Conservation (phyloP, 495 filamentous ascomycete species). For the Xylaria cubensis region DNA sequence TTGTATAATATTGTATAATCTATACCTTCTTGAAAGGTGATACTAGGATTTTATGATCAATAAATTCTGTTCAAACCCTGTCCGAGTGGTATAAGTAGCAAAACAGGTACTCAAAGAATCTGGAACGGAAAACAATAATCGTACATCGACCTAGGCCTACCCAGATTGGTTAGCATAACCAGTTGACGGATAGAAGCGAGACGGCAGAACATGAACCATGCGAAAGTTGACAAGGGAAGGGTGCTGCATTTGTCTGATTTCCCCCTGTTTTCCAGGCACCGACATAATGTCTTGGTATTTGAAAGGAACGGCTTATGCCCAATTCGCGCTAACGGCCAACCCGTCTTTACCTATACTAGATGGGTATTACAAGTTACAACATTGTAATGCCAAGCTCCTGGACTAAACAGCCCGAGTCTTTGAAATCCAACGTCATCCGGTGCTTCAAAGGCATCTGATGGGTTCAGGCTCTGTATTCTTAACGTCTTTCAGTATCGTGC, state of each 20-base stretch:
- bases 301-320: slow-evolving; percentile 10
- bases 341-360: background rate
- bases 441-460: slow-evolving; percentile 6
- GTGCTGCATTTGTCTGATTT: background rate
- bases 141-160: background rate
- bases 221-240: slow-evolving; percentile 11
- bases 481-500: background rate
- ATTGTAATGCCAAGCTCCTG: background rate
- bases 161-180: slow-evolving; percentile 3
- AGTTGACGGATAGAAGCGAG: slow-evolving; percentile 10
- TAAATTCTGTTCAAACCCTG: background rate
- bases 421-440: slow-evolving; percentile 24
- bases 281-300: slow-evolving; percentile 17
- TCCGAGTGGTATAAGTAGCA: background rate
- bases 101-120: background rate
- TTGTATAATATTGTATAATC: background rate
- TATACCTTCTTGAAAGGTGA: background rate
- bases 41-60: background rate
- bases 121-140: background rate
- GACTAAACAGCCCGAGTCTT: background rate
- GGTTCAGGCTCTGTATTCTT: background rate
- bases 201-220: background rate
- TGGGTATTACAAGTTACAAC: background rate
- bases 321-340: slow-evolving; percentile 10
- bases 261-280: slow-evolving; percentile 21